A percentile compares a stretch with the other conserved stretches of the same genome.
Conservation (phyloP, 2,329 filamentous ascomycete genomes). For the Leptosphaerulina australis region DNA sequence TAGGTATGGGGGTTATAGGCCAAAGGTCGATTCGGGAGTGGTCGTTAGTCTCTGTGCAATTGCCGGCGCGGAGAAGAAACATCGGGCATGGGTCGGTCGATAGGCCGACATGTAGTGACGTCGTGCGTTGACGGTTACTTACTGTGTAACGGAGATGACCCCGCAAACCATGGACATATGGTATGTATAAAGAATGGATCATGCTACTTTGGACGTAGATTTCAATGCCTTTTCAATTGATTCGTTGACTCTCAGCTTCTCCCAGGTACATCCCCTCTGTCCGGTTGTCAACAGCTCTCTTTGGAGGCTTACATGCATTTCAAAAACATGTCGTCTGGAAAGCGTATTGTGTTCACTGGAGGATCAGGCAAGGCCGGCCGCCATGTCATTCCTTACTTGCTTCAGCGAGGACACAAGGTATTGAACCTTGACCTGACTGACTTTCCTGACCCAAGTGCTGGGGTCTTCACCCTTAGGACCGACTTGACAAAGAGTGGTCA, state of each 20-base stretch:
- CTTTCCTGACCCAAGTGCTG: slow-evolving; percentile 50
- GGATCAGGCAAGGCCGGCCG: slow-evolving; percentile 60
- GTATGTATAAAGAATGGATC: slow-evolving; percentile 7
- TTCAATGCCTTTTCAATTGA: slow-evolving; percentile 1
- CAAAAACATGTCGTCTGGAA: slow-evolving; percentile 41
- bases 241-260: background rate
- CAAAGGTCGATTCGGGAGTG: slow-evolving; percentile 15
- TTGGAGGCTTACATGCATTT: background rate
- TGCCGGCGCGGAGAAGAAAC: slow-evolving; percentile 18
- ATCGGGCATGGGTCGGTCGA: slow-evolving; percentile 16
- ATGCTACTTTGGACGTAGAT: background rate
- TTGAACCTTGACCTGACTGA: slow-evolving; percentile 62
- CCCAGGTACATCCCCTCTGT: background rate
- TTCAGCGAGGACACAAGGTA: slow-evolving; percentile 58
- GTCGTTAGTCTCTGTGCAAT: slow-evolving; percentile 14
- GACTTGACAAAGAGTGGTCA: slow-evolving; percentile 63
- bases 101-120: slow-evolving; percentile 26
- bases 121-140: slow-evolving; percentile 10
- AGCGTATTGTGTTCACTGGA: slow-evolving; percentile 54
- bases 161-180: slow-evolving; percentile 2
- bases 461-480: slow-evolving; percentile 61
- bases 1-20: slow-evolving; percentile 25
- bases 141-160: slow-evolving; percentile 7
- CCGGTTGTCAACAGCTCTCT: background rate
- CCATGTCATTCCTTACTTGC: slow-evolving; percentile 60